phyloP scores from a whole-genome alignment of 495 filamentous ascomycete genomes.

The Aspergillus egyptiacus region DNA sequence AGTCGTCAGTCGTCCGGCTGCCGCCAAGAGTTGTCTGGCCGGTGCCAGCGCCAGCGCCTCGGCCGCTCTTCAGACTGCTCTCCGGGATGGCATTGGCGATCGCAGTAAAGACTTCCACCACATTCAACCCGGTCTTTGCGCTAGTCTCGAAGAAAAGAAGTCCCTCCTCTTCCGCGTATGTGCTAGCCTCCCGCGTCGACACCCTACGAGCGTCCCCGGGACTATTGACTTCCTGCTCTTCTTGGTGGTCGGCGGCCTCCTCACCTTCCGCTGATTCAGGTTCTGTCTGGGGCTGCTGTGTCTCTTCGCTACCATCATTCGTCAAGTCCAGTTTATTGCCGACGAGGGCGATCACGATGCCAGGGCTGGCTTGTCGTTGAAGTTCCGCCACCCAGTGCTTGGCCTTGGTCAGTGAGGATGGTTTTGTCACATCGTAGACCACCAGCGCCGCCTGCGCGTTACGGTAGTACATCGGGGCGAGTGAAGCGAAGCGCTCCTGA shows the following conservation, averaged over 20 bases:
- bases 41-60: slow-evolving; percentile 57
- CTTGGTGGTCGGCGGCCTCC: slow-evolving; percentile 41
- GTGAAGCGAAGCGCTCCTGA: slow-evolving; percentile 93
- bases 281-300: slow-evolving; percentile 24
- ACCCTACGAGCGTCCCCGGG: slow-evolving; percentile 81
- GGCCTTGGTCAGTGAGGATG: slow-evolving; percentile 89
- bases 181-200: slow-evolving; percentile 77
- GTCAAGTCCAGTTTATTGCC: slow-evolving; percentile 96
- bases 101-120: slow-evolving; percentile 94
- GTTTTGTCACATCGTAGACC: slow-evolving; percentile 97
- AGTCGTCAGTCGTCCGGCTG: slow-evolving; percentile 36
- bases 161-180: slow-evolving; percentile 90
- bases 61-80: slow-evolving; percentile 82
- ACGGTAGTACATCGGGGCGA: slow-evolving; percentile 99
- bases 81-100: slow-evolving; percentile 97
- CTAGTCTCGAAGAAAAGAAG: slow-evolving; percentile 96
- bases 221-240: slow-evolving; percentile 54
- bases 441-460: slow-evolving; percentile 98
- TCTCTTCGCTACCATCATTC: slow-evolving; percentile 42
- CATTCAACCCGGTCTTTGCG: slow-evolving; percentile 91
- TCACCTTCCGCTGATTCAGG: slow-evolving; percentile 28
- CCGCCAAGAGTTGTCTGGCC: slow-evolving; percentile 41
- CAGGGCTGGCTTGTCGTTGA: slow-evolving; percentile 93
- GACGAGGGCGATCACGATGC: slow-evolving; percentile 95
- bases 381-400: slow-evolving; percentile 99